Base-by-base conservation (phyloP, 148 eudicot genomes). In the Persicaria maculosa region DNA sequence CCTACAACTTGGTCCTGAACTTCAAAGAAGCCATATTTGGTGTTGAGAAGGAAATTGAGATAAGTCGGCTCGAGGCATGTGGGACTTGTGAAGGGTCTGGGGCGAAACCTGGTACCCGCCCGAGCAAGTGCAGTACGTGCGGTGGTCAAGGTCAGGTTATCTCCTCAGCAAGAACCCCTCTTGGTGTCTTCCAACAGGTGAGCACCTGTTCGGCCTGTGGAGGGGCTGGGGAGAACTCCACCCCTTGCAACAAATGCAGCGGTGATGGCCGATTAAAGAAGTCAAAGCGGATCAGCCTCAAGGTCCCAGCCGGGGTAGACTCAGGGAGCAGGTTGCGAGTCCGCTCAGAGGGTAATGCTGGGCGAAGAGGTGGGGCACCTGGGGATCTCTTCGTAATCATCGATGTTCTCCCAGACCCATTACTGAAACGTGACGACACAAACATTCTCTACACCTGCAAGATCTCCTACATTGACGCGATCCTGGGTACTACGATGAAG, bases 11-110 rank as follows among this genome's bases (percentile, higher is more conserved):
- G 55, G 87, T 90, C 50, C 74, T 95, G 50, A 83, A 92, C 76
- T 95, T 95, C 81, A 95, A 95, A 80, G 98, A 95, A 72, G 98
- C 97, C 14, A 86, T 95, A 47, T 95, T 95, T 19, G 98, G 98
- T 1, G 77, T 88, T 15, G 98, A 95, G 77, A 95, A 92, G 77
- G 97, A 90, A 78, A 90, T 95, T 6, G 97, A 95, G 53, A 78
- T 95, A 54, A 84, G 86, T 58, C 86, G 93, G 22, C 92, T 95
- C 3, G 97, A 88, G 79, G 72, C 79, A 36, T 95, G 98, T 79
- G 82, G 80, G 78, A 87, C 96, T 7, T 95, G 98, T 76, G 82
- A 85, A 46, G 98, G 98, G 31, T 86, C 97, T 4, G 98, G 98
- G 46, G 93, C 97, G 48, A 95, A 92, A 73, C 88, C 96, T 1